Base-by-base conservation (phyloP, 345 rosid species). In the Syzygium oleosum region DNA sequence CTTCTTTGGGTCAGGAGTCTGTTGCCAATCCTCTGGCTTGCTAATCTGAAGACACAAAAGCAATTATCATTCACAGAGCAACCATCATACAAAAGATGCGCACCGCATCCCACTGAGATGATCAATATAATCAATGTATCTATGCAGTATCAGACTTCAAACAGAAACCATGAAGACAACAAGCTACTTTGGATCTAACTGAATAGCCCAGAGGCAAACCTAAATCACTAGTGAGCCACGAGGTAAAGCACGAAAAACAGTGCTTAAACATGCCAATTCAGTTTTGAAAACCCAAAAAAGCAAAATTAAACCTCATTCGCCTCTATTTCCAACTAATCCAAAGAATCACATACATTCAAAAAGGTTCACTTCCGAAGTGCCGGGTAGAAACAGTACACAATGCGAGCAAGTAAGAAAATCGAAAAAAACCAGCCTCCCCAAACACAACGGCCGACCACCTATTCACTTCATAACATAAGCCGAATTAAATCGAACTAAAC, bases 11-110 rank as follows among this genome's bases (percentile, higher is more conserved):
- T 97, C 99, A 51, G 95, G 94, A 73, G 89, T 90, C 46, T 87
- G 92, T 58, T 94, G 88, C 97, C 96, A 96, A 85, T 97, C 98
- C 91, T 97, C 98, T 61, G 98, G 96, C 86, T 92, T 95, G 90
- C 98, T 87, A 55, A 97, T 92, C 99, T 97, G 98, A 92, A 93
- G 92, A 86, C 68, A 22, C 52, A 55, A 79, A 59, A 68, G 78
- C 38, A 53, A 58, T 15, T 61, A 21, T 86, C 23, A 59, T 86
- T 49, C 53, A 87, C 87, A 90, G 90, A 87, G 88, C 92, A 87
- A 22, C 84, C 91, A 78, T 55, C 85, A n/a, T 51, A 84, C 68
- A 84, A 85, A 85, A 87, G 59, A 77, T 51, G 88, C 65, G 12
- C 85, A 85, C 85, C 78, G 52, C 41, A 79, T 84, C 31, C 73